A percentile compares a stretch with the other conserved stretches of the same genome.
These are phyloP conservation scores for Scopulariopsis brevicaulis DNA, from an alignment of 2,329 filamentous ascomycete genomes.

Conservation along the genomic window DNA sequence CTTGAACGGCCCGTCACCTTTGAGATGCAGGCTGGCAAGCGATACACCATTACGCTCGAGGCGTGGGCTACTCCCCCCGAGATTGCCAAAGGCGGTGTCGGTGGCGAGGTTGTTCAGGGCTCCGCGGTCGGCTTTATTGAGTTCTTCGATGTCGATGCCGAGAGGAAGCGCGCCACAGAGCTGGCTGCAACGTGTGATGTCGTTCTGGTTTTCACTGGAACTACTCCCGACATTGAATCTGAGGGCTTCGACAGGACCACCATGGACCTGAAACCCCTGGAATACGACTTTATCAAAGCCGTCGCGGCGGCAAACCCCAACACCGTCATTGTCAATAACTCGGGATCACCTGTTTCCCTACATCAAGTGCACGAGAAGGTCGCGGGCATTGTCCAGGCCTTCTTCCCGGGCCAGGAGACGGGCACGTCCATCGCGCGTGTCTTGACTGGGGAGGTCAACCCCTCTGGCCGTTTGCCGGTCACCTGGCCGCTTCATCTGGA, in stretches of 20 bases:
- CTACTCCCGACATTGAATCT: constrained; percentile 34
- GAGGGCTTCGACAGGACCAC: constrained; percentile 61
- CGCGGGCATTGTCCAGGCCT: constrained; percentile 49
- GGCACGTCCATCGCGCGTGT: constrained; percentile 57
- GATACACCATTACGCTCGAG: constrained; percentile 10
- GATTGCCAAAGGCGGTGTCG: constrained; percentile 15
- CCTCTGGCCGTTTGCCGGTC: constrained; percentile 50
- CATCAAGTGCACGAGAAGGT: constrained; percentile 39
- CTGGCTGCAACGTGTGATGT: constrained; percentile 46
- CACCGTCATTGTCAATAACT: constrained; percentile 50
- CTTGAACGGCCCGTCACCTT: constrained; percentile 14
- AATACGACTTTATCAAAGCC: constrained; percentile 45
- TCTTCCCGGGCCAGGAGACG: constrained; percentile 59
- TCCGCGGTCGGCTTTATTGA: constrained; percentile 17
- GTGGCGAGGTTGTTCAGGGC: constrained; percentile 15
- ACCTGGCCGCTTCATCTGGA: constrained; percentile 47
- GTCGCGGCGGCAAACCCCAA: constrained; percentile 46
- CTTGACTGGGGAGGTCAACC: constrained; percentile 50
- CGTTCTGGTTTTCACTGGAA: constrained; percentile 42
- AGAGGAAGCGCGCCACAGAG: constrained; percentile 35
- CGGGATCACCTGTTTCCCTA: constrained; percentile 47
- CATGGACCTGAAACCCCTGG: constrained; percentile 48
- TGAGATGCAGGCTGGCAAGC: constrained; percentile 11
- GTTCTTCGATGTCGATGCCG: constrained; percentile 17
- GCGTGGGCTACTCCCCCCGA: constrained; percentile 14